phyloP scores from a whole-genome alignment of 1,139 yeast genomes.

The Saccharomyces uvarum region DNA sequence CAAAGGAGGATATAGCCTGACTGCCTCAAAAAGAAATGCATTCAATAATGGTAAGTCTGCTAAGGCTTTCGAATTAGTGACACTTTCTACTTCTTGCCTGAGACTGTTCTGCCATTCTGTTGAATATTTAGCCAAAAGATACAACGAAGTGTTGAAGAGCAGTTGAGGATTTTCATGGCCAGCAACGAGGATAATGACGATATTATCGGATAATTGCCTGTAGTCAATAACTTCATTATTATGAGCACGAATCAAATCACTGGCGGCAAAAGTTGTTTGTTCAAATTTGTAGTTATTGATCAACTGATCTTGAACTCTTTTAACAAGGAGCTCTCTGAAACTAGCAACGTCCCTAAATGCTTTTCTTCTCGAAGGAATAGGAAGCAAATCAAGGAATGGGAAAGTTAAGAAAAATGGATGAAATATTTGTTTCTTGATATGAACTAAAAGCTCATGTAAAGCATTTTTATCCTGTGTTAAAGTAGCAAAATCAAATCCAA shows the following conservation, averaged over 20 bases:
- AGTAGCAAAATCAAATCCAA: slow-evolving; percentile 44
- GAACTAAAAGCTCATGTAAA: slow-evolving; percentile 38
- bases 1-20: slow-evolving; percentile 50
- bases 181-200: slow-evolving; percentile 50
- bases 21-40: slow-evolving; percentile 43
- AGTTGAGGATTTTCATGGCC: slow-evolving; percentile 62
- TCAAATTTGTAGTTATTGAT: slow-evolving; percentile 31
- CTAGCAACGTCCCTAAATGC: slow-evolving; percentile 40
- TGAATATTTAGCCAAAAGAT: slow-evolving; percentile 39
- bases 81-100: slow-evolving; percentile 29
- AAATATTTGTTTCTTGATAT: slow-evolving; percentile 48
- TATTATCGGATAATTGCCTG: slow-evolving; percentile 48
- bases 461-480: slow-evolving; percentile 28
- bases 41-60: slow-evolving; percentile 29
- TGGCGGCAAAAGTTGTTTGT: slow-evolving; percentile 30
- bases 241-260: slow-evolving; percentile 37
- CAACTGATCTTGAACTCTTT: slow-evolving; percentile 27
- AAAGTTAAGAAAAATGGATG: slow-evolving; percentile 49
- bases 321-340: slow-evolving; percentile 37
- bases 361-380: slow-evolving; percentile 42
- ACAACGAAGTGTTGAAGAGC: slow-evolving; percentile 43
- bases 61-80: slow-evolving; percentile 11
- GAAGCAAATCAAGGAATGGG: slow-evolving; percentile 45
- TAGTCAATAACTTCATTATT: slow-evolving; percentile 35
- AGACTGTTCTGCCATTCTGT: slow-evolving; percentile 35